Percentiles rank a stretch among this genome's conserved stretches.
Conservation (phyloP, 208 protist species). For the Acanthamoeba culbertsoni region DNA sequence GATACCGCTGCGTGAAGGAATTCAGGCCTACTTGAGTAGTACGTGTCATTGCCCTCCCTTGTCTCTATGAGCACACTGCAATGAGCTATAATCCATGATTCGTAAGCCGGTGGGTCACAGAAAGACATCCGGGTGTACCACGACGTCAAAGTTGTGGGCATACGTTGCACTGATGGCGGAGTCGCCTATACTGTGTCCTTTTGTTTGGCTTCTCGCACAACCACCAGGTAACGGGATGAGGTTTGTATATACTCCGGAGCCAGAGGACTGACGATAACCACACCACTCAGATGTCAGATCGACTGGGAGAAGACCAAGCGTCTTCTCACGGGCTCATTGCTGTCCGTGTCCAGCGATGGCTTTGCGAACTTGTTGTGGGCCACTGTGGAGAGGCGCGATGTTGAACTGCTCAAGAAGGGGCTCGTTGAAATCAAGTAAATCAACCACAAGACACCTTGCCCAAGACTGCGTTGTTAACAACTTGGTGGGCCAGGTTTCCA, state of each 20-base stretch:
- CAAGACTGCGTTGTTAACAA: too few species aligned
- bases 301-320: constrained; percentile 61
- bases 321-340: constrained; percentile 64
- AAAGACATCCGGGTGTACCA: not conserved
- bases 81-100: not conserved
- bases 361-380: constrained; percentile 55
- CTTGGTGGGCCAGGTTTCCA: not conserved
- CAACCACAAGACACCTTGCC: not conserved
- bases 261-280: not conserved
- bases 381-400: constrained; percentile 55
- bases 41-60: constrained; percentile 21
- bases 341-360: constrained; percentile 37
- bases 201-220: too few species aligned
- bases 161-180: not conserved
- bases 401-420: not conserved
- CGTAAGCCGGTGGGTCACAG: not conserved
- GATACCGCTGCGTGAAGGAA: constrained; percentile 60
- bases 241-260: not conserved
- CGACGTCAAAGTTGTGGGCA: constrained; percentile 23
- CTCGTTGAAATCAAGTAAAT: not conserved
- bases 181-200: not conserved
- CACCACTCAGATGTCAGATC: not conserved
- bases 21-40: not conserved
- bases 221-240: not conserved
- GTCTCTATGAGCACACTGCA: not conserved